Percentiles rank a stretch among this genome's conserved stretches.
Evolutionary conservation across 2,329 filamentous ascomycete species (phyloP).

Genomic region (Ophiosphaerella narmari): DNA sequence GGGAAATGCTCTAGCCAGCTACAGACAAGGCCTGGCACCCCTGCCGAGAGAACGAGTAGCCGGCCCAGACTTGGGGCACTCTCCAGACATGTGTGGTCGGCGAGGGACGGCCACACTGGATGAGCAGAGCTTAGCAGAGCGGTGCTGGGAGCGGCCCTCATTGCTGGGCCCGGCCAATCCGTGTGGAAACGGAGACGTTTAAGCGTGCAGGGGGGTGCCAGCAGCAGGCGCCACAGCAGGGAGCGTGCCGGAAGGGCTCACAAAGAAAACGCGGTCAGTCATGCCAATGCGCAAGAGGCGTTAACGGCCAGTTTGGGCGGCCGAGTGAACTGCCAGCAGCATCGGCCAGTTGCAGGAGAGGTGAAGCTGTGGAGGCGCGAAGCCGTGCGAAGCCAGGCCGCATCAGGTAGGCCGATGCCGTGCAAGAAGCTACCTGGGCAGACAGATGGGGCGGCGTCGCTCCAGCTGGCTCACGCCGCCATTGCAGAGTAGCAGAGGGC

Average conservation of each 20-base stretch:
- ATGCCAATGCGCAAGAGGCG: slow-evolving; percentile 22
- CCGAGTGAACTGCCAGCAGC: slow-evolving; percentile 22
- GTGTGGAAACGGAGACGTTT: slow-evolving; percentile 37
- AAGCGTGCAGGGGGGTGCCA: slow-evolving; percentile 22
- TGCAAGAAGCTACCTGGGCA: slow-evolving; percentile 4
- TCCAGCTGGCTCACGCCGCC: slow-evolving; percentile 4
- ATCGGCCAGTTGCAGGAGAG: slow-evolving; percentile 22
- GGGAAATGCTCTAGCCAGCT: too few relatives aligned
- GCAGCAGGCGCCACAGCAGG: slow-evolving; percentile 35
- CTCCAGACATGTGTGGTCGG: slow-evolving; percentile 18
- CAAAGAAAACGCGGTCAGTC: slow-evolving; percentile 2
- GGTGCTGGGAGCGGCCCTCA: slow-evolving; percentile 15
- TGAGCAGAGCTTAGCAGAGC: slow-evolving; percentile 6
- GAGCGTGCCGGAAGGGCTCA: slow-evolving; percentile 15
- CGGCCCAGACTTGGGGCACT: slow-evolving; percentile 27
- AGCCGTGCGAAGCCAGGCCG: slow-evolving; percentile 10
- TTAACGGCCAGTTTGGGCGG: slow-evolving; percentile 30
- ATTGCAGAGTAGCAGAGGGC: slow-evolving; percentile 9
- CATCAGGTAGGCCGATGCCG: slow-evolving; percentile 17
- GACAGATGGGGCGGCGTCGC: too few relatives aligned
- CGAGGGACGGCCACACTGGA: slow-evolving; percentile 9
- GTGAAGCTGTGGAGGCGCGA: background rate
- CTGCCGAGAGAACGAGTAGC: slow-evolving; percentile 15
- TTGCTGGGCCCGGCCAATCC: slow-evolving; percentile 17
- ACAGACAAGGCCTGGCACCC: slow-evolving; percentile 3